A percentile compares a stretch with the other conserved stretches of the same genome.
phyloP scores from a whole-genome alignment of 345 rosid genomes.

The Populus ilicifolia region DNA sequence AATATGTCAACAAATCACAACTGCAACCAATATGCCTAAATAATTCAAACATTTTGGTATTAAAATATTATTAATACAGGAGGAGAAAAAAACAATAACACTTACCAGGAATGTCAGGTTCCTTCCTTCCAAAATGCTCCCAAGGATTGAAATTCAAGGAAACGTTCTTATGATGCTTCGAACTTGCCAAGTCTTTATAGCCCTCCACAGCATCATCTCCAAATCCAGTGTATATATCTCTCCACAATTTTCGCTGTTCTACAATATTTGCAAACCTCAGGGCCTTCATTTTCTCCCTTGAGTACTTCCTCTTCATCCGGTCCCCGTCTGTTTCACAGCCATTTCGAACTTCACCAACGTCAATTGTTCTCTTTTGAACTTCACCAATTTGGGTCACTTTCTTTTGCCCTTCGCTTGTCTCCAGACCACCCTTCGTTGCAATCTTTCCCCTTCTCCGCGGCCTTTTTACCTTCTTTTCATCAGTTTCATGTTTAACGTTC shows the following conservation, averaged over 20 bases:
- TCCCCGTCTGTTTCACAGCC: conserved; percentile 16
- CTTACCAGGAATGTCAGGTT: conserved; percentile 43
- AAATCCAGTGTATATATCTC: conserved; percentile 46
- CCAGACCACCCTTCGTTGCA: conserved; percentile 16
- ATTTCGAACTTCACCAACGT: background rate
- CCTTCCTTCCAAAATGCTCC: conserved; percentile 16
- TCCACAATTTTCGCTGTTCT: conserved; percentile 66
- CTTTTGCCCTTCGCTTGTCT: conserved; percentile 13
- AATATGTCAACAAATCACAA: background rate
- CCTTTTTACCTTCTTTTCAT: conserved; percentile 41
- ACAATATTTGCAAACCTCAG: conserved; percentile 57
- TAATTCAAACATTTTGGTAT: background rate
- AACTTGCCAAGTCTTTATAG: conserved; percentile 46
- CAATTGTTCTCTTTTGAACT: conserved; percentile 4
- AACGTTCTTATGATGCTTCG: conserved; percentile 40
- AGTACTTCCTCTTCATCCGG: conserved; percentile 34
- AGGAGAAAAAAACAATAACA: background rate
- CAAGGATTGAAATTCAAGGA: conserved; percentile 25
- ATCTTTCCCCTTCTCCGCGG: conserved; percentile 41
- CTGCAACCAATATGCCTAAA: background rate
- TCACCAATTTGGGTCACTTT: conserved; percentile 20
- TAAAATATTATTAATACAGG: background rate
- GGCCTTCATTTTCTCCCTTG: conserved; percentile 62
- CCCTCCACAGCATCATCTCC: conserved; percentile 43
- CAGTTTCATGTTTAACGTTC: conserved; percentile 33